These are phyloP conservation scores for Pseudogymnoascus sp. DNA, from an alignment of 2,329 filamentous ascomycete genomes.

Conservation along the genomic window DNA sequence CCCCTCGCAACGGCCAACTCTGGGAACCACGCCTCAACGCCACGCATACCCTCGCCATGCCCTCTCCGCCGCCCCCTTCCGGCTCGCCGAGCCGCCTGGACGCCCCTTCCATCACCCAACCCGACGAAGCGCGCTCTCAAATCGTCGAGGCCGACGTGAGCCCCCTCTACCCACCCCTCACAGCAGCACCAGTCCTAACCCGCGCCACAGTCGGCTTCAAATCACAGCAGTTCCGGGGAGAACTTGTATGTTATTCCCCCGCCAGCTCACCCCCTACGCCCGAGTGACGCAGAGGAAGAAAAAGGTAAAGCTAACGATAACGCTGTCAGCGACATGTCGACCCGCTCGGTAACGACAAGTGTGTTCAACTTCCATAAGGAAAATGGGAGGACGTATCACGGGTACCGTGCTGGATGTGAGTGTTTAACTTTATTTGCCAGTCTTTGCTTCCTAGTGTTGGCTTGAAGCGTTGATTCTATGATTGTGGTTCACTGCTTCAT, in stretches of 20 bases:
- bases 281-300: not conserved
- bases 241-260: not conserved
- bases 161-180: not conserved
- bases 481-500: not conserved
- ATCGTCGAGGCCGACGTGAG: not conserved
- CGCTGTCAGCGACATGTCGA: slow-evolving; percentile 8
- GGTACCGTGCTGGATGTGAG: slow-evolving; percentile 21
- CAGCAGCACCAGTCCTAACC: not conserved
- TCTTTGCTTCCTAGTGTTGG: not conserved
- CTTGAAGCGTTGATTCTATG: not conserved
- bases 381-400: slow-evolving; percentile 26
- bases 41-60: not conserved
- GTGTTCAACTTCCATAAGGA: slow-evolving; percentile 22
- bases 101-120: not conserved
- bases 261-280: not conserved
- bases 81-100: not conserved
- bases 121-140: not conserved
- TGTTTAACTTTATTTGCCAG: not conserved
- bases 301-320: not conserved
- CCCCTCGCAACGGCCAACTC: not conserved
- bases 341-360: slow-evolving; percentile 15
- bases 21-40: not conserved
- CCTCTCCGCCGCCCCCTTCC: not conserved
- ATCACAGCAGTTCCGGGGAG: not conserved
- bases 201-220: not conserved